phyloP scores from a whole-genome alignment of 345 rosid species.

The Eucalyptus marginata region DNA sequence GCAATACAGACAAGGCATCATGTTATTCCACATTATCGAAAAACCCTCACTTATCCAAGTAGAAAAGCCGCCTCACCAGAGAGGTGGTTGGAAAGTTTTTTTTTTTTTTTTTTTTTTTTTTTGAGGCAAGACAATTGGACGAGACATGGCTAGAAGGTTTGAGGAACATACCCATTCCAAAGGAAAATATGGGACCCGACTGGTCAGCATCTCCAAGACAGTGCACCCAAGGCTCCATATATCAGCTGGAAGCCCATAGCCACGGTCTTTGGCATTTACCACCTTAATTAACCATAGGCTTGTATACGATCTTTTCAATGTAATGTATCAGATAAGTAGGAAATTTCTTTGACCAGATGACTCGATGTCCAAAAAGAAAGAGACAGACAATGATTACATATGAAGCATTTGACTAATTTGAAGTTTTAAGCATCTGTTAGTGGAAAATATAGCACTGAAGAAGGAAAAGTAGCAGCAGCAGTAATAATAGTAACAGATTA shows the following conservation, averaged over 20 bases:
- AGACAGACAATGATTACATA: not conserved
- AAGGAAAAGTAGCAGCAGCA: not conserved
- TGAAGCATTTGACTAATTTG: not conserved
- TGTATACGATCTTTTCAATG: not conserved
- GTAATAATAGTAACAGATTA: not conserved
- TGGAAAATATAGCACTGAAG: not conserved
- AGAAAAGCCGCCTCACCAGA: not conserved
- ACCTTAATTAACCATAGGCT: constrained; percentile 19
- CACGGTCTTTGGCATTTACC: constrained; percentile 43
- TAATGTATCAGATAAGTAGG: not conserved
- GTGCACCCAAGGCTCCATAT: constrained; percentile 98
- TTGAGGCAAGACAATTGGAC: too few species aligned
- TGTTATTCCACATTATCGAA: not conserved
- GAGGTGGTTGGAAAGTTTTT: not conserved
- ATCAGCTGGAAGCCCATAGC: constrained; percentile 75
- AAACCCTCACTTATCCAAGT: not conserved
- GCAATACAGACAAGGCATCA: not conserved
- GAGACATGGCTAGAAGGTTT: not conserved
- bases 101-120: not conserved
- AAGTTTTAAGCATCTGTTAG: not conserved
- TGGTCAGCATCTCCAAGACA: constrained; percentile 77
- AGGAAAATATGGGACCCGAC: constrained; percentile 47
- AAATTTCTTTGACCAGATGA: not conserved
- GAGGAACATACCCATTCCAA: constrained; percentile 53
- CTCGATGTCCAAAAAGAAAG: not conserved